phyloP scores from a whole-genome alignment of 1,139 yeast genomes.

The Sporopachydermia cereana region DNA sequence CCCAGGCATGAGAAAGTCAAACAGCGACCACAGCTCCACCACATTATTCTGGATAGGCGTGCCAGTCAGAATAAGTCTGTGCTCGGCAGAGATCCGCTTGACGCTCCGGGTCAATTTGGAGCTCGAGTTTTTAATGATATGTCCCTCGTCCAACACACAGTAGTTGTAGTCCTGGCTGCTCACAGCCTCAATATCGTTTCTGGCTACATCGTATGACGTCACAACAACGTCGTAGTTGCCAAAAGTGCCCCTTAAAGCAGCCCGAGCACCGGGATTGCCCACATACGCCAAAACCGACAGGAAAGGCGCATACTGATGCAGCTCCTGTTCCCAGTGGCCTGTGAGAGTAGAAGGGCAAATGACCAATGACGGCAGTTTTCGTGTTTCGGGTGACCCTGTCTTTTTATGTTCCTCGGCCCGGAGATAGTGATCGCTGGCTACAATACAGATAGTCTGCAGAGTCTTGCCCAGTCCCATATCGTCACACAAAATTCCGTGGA shows the following conservation, averaged over 20 bases:
- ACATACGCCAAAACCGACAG: constrained; percentile 78
- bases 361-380: constrained; percentile 73
- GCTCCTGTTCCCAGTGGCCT: constrained; percentile 98
- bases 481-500: constrained; percentile 95
- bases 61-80: constrained; percentile 83
- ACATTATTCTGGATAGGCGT: constrained; percentile 98
- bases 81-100: constrained; percentile 72
- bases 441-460: constrained; percentile 90
- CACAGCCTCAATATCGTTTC: constrained; percentile 73
- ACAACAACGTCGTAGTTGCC: constrained; percentile 70
- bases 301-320: constrained; percentile 83
- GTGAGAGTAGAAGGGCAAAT: constrained; percentile 96
- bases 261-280: constrained; percentile 77
- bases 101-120: constrained; percentile 87
- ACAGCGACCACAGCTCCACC: constrained; percentile 90
- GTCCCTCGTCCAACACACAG: constrained; percentile 97
- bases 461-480: constrained; percentile 99
- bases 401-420: constrained; percentile 57
- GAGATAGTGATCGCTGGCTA: constrained; percentile 87
- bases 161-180: constrained; percentile 66
- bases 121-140: constrained; percentile 83
- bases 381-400: constrained; percentile 53
- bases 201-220: constrained; percentile 90
- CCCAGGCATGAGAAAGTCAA: constrained; percentile 98
- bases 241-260: constrained; percentile 41